Base-by-base conservation (phyloP, 768 basidiomycete genomes). In the Mrakia hoshinonis region DNA sequence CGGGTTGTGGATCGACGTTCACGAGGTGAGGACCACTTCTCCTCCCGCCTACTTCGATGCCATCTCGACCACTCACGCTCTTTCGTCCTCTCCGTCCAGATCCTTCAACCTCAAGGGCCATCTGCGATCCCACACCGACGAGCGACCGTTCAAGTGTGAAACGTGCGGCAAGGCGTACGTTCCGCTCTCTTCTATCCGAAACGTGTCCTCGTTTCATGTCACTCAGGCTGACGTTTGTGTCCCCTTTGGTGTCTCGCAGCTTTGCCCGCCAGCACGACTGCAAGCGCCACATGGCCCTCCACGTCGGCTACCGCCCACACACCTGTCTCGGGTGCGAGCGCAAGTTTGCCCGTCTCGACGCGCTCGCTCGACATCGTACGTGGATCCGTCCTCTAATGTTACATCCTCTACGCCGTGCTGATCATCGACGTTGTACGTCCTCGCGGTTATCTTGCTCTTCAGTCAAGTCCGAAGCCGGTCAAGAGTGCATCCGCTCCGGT, bases 331-430 rank as follows among this genome's bases (percentile, higher is more conserved):
- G 92, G 54, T 98, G 94, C 78, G 84, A 85, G 75, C 91, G 93
- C 82, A 90, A 87, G 75, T 98, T 98, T 82, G 93, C 93, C 39
- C 80, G 94, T 73, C 89, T 96, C 85, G 95, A 97, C 79, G 94
- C 94, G 51, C 83, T 97, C 66, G 95, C 95, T 77, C 81, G 94
- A 74, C 95, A 98, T 82, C 80, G 91, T 92, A 80, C 83, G 91
- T 87, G 11, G 13, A 38, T 15, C 49, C 10, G n/a, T n/a, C 10
- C 26, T 29, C 29, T 24, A 7, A 51, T n/a, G 20, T 24, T 18
- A 5, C 49, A 24, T 51, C 11, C 49, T 24, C 20, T 18, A n/a
- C 20, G 49, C 6, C 20, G 22, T 51, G 29, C 31, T 66, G n/a
- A 65, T 22, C 49, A 68, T 60, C n/a, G 60, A 13, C n/a, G 36